phyloP scores from a whole-genome alignment of 202 grass and related monocot species.

The Carex arenaria region DNA sequence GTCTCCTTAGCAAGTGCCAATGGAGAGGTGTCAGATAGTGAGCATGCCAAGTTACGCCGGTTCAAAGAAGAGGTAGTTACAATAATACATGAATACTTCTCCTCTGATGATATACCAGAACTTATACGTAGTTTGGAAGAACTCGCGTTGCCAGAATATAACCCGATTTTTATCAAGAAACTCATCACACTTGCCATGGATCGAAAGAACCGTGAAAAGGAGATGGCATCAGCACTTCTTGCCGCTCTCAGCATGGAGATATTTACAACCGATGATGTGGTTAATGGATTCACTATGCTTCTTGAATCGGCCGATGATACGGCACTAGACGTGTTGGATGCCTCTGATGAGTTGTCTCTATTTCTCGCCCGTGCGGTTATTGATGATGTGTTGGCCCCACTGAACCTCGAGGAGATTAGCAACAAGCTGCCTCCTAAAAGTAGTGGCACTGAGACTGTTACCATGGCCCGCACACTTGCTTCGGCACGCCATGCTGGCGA shows the following conservation, averaged over 20 bases:
- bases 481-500: slow-evolving; percentile 86
- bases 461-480: slow-evolving; percentile 65
- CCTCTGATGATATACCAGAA: slow-evolving; percentile 87
- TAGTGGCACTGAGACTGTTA: slow-evolving; percentile 68
- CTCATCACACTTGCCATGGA: slow-evolving; percentile 95
- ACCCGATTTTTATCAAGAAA: slow-evolving; percentile 90
- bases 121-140: slow-evolving; percentile 78
- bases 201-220: slow-evolving; percentile 95
- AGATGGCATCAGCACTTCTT: slow-evolving; percentile 88
- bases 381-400: slow-evolving; percentile 82
- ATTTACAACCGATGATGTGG: slow-evolving; percentile 86
- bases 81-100: slow-evolving; percentile 94
- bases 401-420: slow-evolving; percentile 86
- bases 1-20: slow-evolving; percentile 36
- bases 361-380: slow-evolving; percentile 95
- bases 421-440: slow-evolving; percentile 54
- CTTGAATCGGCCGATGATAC: slow-evolving; percentile 96
- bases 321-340: slow-evolving; percentile 86
- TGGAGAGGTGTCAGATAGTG: slow-evolving; percentile 41
- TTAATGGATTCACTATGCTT: slow-evolving; percentile 85
- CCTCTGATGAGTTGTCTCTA: slow-evolving; percentile 75
- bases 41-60: slow-evolving; percentile 57
- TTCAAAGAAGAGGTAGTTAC: slow-evolving; percentile 85
- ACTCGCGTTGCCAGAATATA: slow-evolving; percentile 62
- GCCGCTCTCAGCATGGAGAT: slow-evolving; percentile 79